Percentiles rank a stretch among this genome's conserved stretches.
Evolutionary conservation across 495 filamentous ascomycete genomes (phyloP).

Genomic region (Lasiosphaeria hispida): DNA sequence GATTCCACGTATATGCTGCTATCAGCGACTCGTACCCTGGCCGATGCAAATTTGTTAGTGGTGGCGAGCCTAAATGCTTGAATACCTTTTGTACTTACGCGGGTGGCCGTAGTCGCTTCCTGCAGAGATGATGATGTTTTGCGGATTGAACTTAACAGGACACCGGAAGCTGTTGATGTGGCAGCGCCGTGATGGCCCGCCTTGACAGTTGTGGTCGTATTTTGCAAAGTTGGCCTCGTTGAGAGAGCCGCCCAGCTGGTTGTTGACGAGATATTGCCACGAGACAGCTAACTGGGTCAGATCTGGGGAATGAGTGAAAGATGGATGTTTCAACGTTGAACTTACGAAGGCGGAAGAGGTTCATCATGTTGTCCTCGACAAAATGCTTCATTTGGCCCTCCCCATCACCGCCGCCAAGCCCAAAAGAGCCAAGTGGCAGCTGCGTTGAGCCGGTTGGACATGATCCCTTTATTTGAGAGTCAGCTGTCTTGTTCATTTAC

Average conservation of each 20-base stretch:
- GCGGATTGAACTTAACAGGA: too few species aligned
- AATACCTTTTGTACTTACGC: too few species aligned
- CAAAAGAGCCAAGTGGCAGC: slow-evolving; percentile 29
- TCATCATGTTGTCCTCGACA: slow-evolving; percentile 46
- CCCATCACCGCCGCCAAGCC: slow-evolving; percentile 35
- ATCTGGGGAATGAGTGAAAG: neutral
- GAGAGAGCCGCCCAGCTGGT: slow-evolving; percentile 40
- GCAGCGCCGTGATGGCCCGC: too few species aligned
- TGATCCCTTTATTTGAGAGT: slow-evolving; percentile 30
- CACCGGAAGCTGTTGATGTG: too few species aligned
- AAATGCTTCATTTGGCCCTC: slow-evolving; percentile 54
- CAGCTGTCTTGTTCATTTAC: slow-evolving; percentile 5
- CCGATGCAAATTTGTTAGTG: too few species aligned
- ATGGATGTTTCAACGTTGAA: neutral
- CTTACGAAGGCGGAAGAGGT: slow-evolving; percentile 54
- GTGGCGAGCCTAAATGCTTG: too few species aligned
- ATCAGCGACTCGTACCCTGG: too few species aligned
- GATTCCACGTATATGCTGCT: too few species aligned
- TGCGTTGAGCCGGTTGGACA: slow-evolving; percentile 32
- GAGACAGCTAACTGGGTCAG: slow-evolving; percentile 38
- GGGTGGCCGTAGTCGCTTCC: too few species aligned
- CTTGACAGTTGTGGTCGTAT: slow-evolving; percentile 57
- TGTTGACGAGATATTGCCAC: slow-evolving; percentile 54
- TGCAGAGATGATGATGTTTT: too few species aligned
- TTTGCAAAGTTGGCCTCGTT: slow-evolving; percentile 46